phyloP scores from a whole-genome alignment of 495 filamentous ascomycete species.

The Pseudevernia furfuracea region DNA sequence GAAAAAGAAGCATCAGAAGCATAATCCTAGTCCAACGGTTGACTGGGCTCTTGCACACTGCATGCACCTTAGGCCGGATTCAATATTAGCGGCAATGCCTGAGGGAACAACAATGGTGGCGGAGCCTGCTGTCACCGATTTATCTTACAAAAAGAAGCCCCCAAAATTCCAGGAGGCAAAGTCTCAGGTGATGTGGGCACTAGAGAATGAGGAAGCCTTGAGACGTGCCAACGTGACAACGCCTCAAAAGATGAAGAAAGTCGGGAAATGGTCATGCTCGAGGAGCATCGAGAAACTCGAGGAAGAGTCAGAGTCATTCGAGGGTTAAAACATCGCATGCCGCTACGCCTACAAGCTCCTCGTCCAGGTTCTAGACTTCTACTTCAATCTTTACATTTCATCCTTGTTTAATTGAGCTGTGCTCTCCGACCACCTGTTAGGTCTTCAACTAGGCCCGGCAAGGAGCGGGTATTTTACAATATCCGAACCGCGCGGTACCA shows the following conservation, averaged over 20 bases:
- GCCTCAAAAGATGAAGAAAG: not conserved
- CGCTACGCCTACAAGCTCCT: too few relatives aligned
- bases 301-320: too few relatives aligned
- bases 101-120: conserved; percentile 2
- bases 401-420: not conserved
- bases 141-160: not conserved
- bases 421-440: not conserved
- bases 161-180: not conserved
- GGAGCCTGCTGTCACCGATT: not conserved
- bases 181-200: not conserved
- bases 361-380: not conserved
- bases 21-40: not conserved
- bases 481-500: not conserved
- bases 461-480: not conserved
- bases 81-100: conserved; percentile 9
- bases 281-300: too few relatives aligned
- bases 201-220: not conserved
- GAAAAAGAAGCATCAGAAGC: too few relatives aligned
- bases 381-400: too few relatives aligned
- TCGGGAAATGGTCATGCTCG: not conserved
- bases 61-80: not conserved
- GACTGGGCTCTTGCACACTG: conserved; percentile 4
- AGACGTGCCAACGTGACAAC: not conserved
- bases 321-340: too few relatives aligned
- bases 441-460: not conserved